Conservation (phyloP, 441 rosid species). For the Raphanus hybrid region DNA sequence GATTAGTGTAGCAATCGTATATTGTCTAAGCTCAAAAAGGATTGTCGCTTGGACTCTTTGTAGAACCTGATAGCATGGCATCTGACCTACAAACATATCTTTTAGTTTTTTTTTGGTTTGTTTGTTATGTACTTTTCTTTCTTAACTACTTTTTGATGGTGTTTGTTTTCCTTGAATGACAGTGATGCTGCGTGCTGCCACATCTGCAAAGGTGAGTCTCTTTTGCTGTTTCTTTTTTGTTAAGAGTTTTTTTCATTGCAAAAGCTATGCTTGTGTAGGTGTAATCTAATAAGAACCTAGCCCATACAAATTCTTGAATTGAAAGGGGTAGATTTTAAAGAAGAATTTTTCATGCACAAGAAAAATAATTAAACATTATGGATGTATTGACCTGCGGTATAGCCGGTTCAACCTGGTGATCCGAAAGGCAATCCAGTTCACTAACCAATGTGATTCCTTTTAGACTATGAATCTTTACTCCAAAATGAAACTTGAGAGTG, state of each 20-base stretch:
- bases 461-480: not conserved
- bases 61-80: too few species aligned
- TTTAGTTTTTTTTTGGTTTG: too few species aligned
- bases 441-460: not conserved
- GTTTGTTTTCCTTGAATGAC: constrained; percentile 27
- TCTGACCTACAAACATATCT: too few species aligned
- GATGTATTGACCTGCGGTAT: too few species aligned
- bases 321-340: not conserved
- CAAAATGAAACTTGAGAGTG: constrained; percentile 15
- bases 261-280: constrained; percentile 23
- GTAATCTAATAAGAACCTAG: constrained; percentile 5
- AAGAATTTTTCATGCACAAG: not conserved
- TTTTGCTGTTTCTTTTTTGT: constrained; percentile 26
- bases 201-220: constrained; percentile 74
- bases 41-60: too few species aligned
- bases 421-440: constrained; percentile 16
- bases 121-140: not conserved
- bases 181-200: constrained; percentile 95
- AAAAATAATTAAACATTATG: not conserved
- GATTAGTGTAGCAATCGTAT: too few species aligned
- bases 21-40: too few species aligned
- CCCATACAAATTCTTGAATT: not conserved
- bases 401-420: not conserved
- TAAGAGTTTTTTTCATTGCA: not conserved
- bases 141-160: not conserved